A percentile compares a stretch with the other conserved stretches of the same genome.
phyloP scores from a whole-genome alignment of 768 basidiomycete genomes.

The Termitomyces sp. region DNA sequence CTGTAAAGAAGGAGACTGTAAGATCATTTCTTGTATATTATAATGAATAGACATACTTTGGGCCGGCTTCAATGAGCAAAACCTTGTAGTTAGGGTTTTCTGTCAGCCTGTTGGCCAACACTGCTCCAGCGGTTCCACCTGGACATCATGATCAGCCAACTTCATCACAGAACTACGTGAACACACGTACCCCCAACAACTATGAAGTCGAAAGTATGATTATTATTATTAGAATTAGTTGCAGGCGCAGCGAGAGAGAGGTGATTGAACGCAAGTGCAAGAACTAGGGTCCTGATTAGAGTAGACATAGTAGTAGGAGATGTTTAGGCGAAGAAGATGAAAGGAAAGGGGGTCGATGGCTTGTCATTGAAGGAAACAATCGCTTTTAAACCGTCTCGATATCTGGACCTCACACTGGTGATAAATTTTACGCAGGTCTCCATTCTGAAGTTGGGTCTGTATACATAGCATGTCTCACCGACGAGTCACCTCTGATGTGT shows the following conservation, averaged over 20 bases:
- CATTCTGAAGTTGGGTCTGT: background rate
- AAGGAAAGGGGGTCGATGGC: background rate
- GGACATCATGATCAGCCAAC: background rate
- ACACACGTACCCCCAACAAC: constrained; percentile 8
- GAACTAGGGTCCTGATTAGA: background rate
- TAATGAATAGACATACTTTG: background rate
- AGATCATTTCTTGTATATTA: background rate
- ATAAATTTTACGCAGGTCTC: constrained; percentile 1
- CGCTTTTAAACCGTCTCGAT: background rate
- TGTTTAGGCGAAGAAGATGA: background rate
- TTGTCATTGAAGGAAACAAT: background rate
- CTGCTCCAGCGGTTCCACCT: constrained; percentile 14
- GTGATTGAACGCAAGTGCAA: background rate
- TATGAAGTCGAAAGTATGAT: constrained; percentile 4
- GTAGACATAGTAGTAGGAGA: background rate
- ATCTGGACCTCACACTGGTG: no score
- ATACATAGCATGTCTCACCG: background rate
- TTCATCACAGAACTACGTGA: background rate
- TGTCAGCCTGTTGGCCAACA: constrained; percentile 9
- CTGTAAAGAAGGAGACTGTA: background rate
- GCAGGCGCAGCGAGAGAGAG: background rate
- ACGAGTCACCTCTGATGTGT: background rate
- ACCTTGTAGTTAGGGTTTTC: constrained; percentile 12
- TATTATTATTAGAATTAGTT: background rate
- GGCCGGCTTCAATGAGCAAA: constrained; percentile 13